These are phyloP conservation scores for Syzygium syzygioides DNA, from an alignment of 441 rosid genomes.

Conservation along the genomic window DNA sequence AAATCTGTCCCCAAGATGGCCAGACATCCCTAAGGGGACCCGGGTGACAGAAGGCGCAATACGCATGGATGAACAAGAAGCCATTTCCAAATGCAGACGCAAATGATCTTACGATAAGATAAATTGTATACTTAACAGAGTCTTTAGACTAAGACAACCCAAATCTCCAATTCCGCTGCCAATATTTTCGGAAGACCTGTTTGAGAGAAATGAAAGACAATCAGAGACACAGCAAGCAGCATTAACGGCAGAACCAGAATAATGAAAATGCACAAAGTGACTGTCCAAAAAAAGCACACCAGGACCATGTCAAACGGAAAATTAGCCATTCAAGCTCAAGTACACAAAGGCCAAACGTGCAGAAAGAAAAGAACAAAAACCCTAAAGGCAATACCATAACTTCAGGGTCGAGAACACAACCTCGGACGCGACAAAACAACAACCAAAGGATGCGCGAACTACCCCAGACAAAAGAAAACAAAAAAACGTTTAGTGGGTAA, in stretches of 20 bases:
- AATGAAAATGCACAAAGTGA: not conserved
- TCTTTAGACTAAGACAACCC: not conserved
- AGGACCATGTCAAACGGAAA: not conserved
- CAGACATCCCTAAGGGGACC: constrained; percentile 37
- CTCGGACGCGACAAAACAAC: not conserved
- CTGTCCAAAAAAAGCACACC: not conserved
- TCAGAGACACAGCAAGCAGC: not conserved
- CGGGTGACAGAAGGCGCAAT: constrained; percentile 42
- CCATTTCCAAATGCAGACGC: constrained; percentile 32
- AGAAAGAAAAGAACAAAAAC: not conserved
- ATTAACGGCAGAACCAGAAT: not conserved
- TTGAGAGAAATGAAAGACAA: not conserved
- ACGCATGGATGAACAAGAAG: constrained; percentile 41
- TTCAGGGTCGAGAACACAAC: not conserved
- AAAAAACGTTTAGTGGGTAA: not conserved
- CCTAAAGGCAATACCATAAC: not conserved
- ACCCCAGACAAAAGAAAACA: not conserved
- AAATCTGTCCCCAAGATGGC: constrained; percentile 57
- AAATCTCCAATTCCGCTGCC: not conserved
- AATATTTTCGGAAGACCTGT: not conserved
- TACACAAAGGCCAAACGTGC: not conserved
- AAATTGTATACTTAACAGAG: not conserved
- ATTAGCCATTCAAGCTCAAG: not conserved
- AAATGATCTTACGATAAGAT: not conserved
- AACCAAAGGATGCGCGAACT: not conserved